These are phyloP conservation scores for Neurospora africana DNA, from an alignment of 495 filamentous ascomycete species.

Conservation along the genomic window DNA sequence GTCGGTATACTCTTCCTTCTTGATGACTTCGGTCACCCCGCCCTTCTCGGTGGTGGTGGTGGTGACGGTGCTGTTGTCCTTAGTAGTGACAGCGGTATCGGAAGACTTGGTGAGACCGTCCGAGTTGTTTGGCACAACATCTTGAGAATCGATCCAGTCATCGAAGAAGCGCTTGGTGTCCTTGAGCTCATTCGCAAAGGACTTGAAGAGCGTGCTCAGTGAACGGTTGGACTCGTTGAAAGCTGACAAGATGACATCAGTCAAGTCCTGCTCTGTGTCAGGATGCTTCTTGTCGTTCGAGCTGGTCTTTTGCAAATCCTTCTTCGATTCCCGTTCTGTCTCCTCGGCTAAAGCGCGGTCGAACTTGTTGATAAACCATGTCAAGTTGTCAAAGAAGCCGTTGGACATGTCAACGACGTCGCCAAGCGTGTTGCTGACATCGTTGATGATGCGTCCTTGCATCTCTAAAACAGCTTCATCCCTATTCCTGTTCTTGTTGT, in stretches of 20 bases:
- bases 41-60: not conserved
- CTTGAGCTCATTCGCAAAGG: conserved; percentile 2
- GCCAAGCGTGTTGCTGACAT: not conserved
- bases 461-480: not conserved
- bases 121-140: not conserved
- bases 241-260: conserved; percentile 5
- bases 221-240: conserved; percentile 15
- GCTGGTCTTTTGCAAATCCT: not conserved
- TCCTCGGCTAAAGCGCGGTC: not conserved
- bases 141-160: not conserved
- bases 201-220: conserved; percentile 11
- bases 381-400: not conserved
- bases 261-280: conserved; percentile 10
- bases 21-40: conserved; percentile 7
- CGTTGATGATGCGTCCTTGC: not conserved
- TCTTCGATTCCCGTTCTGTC: not conserved
- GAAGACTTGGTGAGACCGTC: not conserved
- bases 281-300: not conserved
- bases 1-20: conserved; percentile 10
- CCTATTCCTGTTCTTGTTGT: not conserved
- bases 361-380: not conserved
- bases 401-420: not conserved
- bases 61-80: not conserved
- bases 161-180: not conserved
- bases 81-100: not conserved